phyloP scores from a whole-genome alignment of 2,329 filamentous ascomycete genomes.

The Fusarium temperatum region DNA sequence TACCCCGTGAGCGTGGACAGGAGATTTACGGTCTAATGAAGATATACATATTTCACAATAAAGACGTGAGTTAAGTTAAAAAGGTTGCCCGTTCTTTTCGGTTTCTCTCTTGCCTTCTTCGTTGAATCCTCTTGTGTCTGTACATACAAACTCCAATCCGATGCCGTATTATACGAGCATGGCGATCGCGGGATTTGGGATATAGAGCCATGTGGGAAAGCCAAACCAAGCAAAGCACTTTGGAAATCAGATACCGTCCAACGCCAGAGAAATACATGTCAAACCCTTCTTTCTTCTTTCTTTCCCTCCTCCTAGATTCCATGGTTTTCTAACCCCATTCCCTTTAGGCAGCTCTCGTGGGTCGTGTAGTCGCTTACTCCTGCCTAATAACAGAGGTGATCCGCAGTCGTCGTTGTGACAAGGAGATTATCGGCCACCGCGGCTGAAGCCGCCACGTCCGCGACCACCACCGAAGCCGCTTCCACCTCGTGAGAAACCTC shows the following conservation, averaged over 20 bases:
- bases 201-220: constrained; percentile 32
- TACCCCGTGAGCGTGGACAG: constrained; percentile 21
- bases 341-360: constrained; percentile 23
- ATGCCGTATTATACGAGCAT: constrained; percentile 32
- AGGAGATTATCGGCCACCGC: constrained; percentile 37
- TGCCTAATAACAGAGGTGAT: constrained; percentile 11
- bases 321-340: not conserved
- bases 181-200: constrained; percentile 24
- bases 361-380: constrained; percentile 21
- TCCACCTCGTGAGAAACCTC: constrained; percentile 40
- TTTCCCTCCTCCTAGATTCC: constrained; percentile 16
- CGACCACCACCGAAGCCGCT: constrained; percentile 41
- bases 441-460: constrained; percentile 44
- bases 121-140: constrained; percentile 39
- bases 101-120: constrained; percentile 39
- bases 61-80: constrained; percentile 19
- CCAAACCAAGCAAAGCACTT: constrained; percentile 34
- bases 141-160: constrained; percentile 43
- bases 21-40: not conserved
- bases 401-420: not conserved
- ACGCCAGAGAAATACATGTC: constrained; percentile 38
- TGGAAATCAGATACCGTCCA: constrained; percentile 34
- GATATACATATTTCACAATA: constrained; percentile 1
- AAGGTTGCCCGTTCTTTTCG: constrained; percentile 32
- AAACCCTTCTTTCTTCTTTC: constrained; percentile 22